Base-by-base conservation (phyloP, 129 eudicot genomes). In the Smallanthus sonchifolius region DNA sequence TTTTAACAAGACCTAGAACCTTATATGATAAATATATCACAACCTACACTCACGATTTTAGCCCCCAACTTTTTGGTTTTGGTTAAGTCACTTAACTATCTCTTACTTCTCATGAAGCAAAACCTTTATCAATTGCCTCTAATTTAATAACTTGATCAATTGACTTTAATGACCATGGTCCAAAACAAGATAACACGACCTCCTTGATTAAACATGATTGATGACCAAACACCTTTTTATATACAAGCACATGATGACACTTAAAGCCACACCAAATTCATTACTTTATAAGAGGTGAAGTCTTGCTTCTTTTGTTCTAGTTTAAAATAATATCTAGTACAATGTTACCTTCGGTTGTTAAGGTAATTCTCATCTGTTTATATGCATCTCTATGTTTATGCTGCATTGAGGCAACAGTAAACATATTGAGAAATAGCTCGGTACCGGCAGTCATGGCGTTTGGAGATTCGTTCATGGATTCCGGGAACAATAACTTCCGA, bases 401-500 rank as follows among this genome's bases (percentile, higher is more conserved):
- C 9, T 51, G 37, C 15, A 0, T 28, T 38, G 39, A 39, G 44
- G 85, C 85, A 32, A 69, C 47, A 11, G 49, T 48, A 28, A 62
- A 51, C 42, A 49, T 75, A 43, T 89, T 85, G 9, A 14, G 30
- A 28, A 83, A 83, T 66, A 42, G 2, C 24, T 20, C 75, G 3
- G 54, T 86, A 60, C 86, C 91, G 5, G 91, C 89, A 1, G 79
- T 89, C 9, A 5, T 86, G 4, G 81, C 81, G 47, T 89, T 86
- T 45, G 96, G 96, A 69, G 96, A 89, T 66, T 89, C 96, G 7
- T 73, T 84, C 20, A 75, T 82, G 7, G 96, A 89, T 74, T 65
- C 86, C 2, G 91, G 96, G 11, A 86, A 86, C 65, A 89, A 89
- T 35, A 84, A 86, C 74, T 7, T 71, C 10, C 56, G 78, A 20